Evolutionary conservation across 2,329 filamentous ascomycete species (phyloP), one percentile per base, ranked within the genome.

Genomic region (Raffaelea deltoideospora): DNA sequence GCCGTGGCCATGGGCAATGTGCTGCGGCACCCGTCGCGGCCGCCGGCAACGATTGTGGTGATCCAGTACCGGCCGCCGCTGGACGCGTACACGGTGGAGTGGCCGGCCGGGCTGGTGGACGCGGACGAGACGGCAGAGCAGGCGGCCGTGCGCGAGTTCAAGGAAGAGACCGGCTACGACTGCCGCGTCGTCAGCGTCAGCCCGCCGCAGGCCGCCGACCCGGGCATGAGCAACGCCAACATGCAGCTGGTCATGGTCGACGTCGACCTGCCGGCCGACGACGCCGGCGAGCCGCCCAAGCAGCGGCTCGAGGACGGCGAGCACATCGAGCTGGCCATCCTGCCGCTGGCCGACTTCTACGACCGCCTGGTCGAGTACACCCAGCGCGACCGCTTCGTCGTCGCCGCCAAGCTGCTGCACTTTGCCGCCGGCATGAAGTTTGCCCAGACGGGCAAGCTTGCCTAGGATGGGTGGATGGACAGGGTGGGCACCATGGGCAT

Each of bases 1-100:
- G 72, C 69, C 31, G 72, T 78, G 5, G 70, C 72, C 34, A 73
- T 78, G 43, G 65, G 72, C 37, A 74, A 73, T 36, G 63, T 78
- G 42, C 58, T 78, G 3, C 53, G 66, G 31, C 61, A 63, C 38
- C 54, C 61, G 4, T 50, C 51, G n/a, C 56, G 55, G 37, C 50
- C 54, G 29, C 57, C 61, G 1, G 55, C 64, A n/a, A 61, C 65
- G 5, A 33, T 47, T 21, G 18, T 47, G 10, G 45, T 47, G 8
- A 42, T 47, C 35, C 45, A 47, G 42, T 47, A 46, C 43, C 45
- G 45, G 18, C 45, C 45, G 33, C 45, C 67, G 0, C 52, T 71
- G 10, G 61, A 66, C 45, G 58, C 63, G 3, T 61, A 67, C 43
- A 64, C 61, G 18, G 64, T 72, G 26, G 67, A 72, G 49, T 64